phyloP scores from a whole-genome alignment of 192 early-diverging fungal species.

The Coemansia sp. region DNA sequence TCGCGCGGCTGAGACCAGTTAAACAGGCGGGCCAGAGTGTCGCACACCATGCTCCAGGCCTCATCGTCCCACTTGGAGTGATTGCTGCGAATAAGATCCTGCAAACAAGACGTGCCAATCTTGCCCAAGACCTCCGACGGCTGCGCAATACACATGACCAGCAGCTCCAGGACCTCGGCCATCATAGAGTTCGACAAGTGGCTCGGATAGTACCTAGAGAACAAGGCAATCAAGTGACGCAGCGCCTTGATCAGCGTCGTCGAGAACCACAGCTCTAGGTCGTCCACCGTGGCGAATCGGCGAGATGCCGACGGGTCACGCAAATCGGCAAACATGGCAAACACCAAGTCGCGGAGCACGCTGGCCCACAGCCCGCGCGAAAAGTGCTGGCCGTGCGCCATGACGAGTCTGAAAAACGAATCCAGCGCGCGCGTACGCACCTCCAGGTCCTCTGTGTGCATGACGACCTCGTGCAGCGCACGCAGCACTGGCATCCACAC shows the following conservation, averaged over 20 bases:
- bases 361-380: conserved; percentile 81
- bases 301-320: conserved; percentile 55
- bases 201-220: conserved; percentile 69
- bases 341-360: conserved; percentile 81
- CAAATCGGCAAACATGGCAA: conserved; percentile 90
- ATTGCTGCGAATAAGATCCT: conserved; percentile 86
- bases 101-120: conserved; percentile 89
- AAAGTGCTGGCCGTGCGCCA: conserved; percentile 74
- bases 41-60: conserved; percentile 76
- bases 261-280: conserved; percentile 91
- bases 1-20: conserved; percentile 76
- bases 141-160: conserved; percentile 88
- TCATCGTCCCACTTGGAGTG: conserved; percentile 68
- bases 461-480: conserved; percentile 85
- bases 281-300: conserved; percentile 80
- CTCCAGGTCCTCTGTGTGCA: conserved; percentile 91
- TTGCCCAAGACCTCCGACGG: conserved; percentile 89
- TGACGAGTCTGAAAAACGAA: conserved; percentile 85
- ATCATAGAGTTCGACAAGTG: conserved; percentile 75
- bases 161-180: conserved; percentile 76
- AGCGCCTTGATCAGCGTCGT: conserved; percentile 94
- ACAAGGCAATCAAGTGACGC: conserved; percentile 85
- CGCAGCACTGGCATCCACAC: conserved; percentile 91
- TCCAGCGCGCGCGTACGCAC: conserved; percentile 84
- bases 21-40: conserved; percentile 74